Evolutionary conservation across 116 monocot genomes (phyloP), one percentile per base, ranked within the genome.

Genomic region (Zostera marina): DNA sequence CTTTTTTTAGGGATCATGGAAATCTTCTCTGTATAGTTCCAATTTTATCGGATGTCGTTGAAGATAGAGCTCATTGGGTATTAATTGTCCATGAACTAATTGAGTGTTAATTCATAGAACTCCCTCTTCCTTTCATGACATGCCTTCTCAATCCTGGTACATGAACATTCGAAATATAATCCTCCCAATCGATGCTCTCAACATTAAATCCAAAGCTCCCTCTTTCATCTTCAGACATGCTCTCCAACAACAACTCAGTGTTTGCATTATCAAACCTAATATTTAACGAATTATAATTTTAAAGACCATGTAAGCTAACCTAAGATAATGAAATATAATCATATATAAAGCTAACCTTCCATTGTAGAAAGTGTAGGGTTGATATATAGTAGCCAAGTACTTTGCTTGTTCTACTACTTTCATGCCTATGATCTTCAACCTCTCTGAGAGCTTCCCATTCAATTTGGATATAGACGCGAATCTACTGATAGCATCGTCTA

Each of bases 61-160:
- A 26, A 26, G 26, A 26, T 1, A n/a, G n/a, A n/a, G n/a, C n/a
- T n/a, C n/a, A 26, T 4, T 26, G 26, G 26, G 1, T 26, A 4
- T 58, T 39, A 20, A 42, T 42, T 58, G 25, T 5, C 15, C 46
- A 45, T 45, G 13, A 60, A 19, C 46, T 60, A 13, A 19, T n/a
- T n/a, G n/a, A n/a, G n/a, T n/a, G n/a, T n/a, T 44, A 24, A 5
- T 60, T 23, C 13, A 23, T 60, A 7, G 39, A 16, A 13, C 17
- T 63, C 5, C 87, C 79, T 64, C 88, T 87, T 61, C 81, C 84
- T 63, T 84, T 93, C 84, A 88, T 74, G 24, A 94, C 93, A 77
- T 88, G 77, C 42, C 67, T 84, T 64, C 81, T 76, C 13, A 94
- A 64, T 62, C 96, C 96, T 43, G 84, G 89, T 61, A 96, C 76